Base-by-base conservation (phyloP, 2,329 filamentous ascomycete genomes). In the Xylaria sp. region DNA sequence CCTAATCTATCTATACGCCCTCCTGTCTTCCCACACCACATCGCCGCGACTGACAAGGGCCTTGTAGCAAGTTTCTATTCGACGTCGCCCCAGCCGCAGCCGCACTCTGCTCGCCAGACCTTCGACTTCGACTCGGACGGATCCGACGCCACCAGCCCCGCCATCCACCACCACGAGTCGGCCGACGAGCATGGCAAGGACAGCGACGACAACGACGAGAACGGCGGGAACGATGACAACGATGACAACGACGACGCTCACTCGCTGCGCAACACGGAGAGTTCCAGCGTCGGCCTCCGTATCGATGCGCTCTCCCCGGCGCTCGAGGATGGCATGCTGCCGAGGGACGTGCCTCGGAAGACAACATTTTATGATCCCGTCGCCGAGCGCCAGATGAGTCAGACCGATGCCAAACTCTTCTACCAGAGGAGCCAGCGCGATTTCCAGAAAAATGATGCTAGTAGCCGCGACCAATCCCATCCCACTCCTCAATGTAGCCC, bases 341-440 rank as follows among this genome's bases (percentile, higher is more conserved):
- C 81, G 21, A 81, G 87, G 64, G 87, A 89, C 72, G 74, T 86
- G 55, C 86, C 86, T 35, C 83, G 83, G 64, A 89, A 89, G 74
- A 97, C 93, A 8, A 92, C 94, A 19, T 96, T 93, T 74, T 97
- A 96, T 79, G 94, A 97, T 77, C 92, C 94, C 72, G 90, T 94
- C 55, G 91, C 92, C 56, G 95, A 99, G 78, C 96, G 95, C 72
- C 92, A 94, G 73, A 91, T 97, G 88, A 96, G 90, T 73, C 93
- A 97, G 76, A 89, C 92, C 25, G 95, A 99, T 75, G 92, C 94
- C 63, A 98, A 97, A 78, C 85, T 97, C 66, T 96, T 98, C 80
- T 99, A 97, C 77, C 94, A 97, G 79, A 86, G 92, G 68, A 93
- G 92, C 77, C 91, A 93, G 76, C 81, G 89, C 61, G 90, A 89